phyloP scores from a whole-genome alignment of 2,329 filamentous ascomycete genomes.

The Xylariaceae sp. region DNA sequence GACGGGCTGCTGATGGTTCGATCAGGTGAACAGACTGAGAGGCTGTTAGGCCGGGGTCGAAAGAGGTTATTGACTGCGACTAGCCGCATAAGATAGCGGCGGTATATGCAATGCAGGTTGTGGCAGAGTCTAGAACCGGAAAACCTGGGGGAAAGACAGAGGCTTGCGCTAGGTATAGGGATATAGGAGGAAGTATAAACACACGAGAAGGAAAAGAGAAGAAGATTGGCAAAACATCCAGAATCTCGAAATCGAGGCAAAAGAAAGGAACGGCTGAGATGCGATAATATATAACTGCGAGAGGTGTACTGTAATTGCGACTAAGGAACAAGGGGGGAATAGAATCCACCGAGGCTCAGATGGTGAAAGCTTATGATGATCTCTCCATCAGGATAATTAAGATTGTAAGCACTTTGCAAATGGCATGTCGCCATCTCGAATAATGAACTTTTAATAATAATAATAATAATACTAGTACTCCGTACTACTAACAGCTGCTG shows the following conservation, averaged over 20 bases:
- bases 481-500: no score
- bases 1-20: constrained; percentile 19
- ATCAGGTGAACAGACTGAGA: constrained; percentile 15
- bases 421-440: constrained; percentile 4
- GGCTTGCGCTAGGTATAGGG: no score
- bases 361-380: constrained; percentile 21
- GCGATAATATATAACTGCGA: constrained; percentile 13
- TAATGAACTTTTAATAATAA: background rate
- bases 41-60: constrained; percentile 14
- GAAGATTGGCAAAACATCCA: background rate
- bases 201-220: no score
- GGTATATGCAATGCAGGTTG: constrained; percentile 9
- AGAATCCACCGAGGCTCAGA: constrained; percentile 20
- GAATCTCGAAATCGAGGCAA: background rate
- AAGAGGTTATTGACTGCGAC: background rate
- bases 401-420: constrained; percentile 15
- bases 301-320: constrained; percentile 18
- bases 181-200: no score
- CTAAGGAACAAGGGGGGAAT: constrained; percentile 15
- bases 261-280: constrained; percentile 1
- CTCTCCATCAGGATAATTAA: constrained; percentile 22
- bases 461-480: no score
- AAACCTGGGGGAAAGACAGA: background rate
- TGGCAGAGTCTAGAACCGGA: background rate
- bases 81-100: constrained; percentile 9